Conservation (phyloP, 2,329 filamentous ascomycete genomes). For the Ophiostoma pallidulum region DNA sequence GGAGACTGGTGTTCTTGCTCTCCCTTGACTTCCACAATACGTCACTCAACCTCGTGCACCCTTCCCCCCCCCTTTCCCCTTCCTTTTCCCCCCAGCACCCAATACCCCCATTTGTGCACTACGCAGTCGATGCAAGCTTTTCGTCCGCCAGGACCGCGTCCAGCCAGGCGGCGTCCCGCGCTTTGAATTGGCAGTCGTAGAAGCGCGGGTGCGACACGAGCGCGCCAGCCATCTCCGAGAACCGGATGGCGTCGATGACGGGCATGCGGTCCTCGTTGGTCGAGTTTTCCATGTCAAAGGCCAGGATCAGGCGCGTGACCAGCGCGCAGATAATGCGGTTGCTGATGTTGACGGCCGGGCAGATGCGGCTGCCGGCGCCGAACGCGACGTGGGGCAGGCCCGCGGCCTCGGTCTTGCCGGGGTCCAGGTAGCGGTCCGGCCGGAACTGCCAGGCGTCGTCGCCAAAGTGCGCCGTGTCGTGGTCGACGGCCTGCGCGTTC, state of each 20-base stretch:
- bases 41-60: no score
- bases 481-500: slow-evolving; percentile 4
- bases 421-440: slow-evolving; percentile 1
- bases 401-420: neutral
- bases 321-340: slow-evolving; percentile 5
- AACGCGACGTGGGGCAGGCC: slow-evolving; percentile 3
- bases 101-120: neutral
- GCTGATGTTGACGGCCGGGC: slow-evolving; percentile 5
- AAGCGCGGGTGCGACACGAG: slow-evolving; percentile 6
- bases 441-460: slow-evolving; percentile 3
- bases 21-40: no score
- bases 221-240: slow-evolving; percentile 3
- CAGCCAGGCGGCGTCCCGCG: slow-evolving; percentile 6
- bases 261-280: neutral
- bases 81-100: neutral
- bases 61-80: neutral
- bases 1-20: no score
- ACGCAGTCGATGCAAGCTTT: neutral
- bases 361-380: slow-evolving; percentile 7
- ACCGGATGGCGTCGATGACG: slow-evolving; percentile 2
- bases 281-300: slow-evolving; percentile 2
- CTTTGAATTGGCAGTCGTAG: slow-evolving; percentile 5
- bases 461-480: slow-evolving; percentile 1
- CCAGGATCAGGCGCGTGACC: neutral
- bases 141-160: neutral